Evolutionary conservation across 495 filamentous ascomycete species (phyloP), one percentile per base, ranked within the genome.

Genomic region (Thozetella sp.): DNA sequence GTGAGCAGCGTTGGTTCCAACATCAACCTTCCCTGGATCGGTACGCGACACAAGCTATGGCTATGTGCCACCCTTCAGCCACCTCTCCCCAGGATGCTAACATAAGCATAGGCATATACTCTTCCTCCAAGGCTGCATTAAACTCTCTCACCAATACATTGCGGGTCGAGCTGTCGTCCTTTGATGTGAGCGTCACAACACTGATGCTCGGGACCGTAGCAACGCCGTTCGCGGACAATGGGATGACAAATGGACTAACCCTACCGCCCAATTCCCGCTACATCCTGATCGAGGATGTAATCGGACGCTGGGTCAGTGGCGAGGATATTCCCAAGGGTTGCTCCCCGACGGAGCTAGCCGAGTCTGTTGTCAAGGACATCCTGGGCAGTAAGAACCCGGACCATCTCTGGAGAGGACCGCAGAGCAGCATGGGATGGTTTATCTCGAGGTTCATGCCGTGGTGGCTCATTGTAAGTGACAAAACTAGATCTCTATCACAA

Each of bases 121-220:
- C 57, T 37, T 58, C 63, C 25, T 73, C 70, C 26, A 77, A 74
- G 50, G 66, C 65, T 13, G 72, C 71, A n/a, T 3, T 56, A 43
- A 62, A 60, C 2, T 50, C 34, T 2, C 50, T 69, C 25, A 64
- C 65, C 22, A 71, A 77, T 26, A 69, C 68, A 1, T 54, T 76
- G 24, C 70, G 73, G 10, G 50, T 74, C 11, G 74, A 77, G 55
- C 56, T 76, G 19, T 60, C 61, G 0, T 68, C 73, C 2, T 63
- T 77, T n/a, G 71, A 67, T 23, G 67, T 77, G 20, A 58, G 64
- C 23, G 72, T 76, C 25, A 45, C 65, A 11, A 63, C 54, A 23
- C 34, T 65, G 40, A 56, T 63, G 61, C 34, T 50, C 0, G 61
- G 61, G 27, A 56, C 25, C 22, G 50, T 63, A 15, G 19, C 25